These are phyloP conservation scores for Penicillium sp. DNA, from an alignment of 2,329 filamentous ascomycete genomes.

Conservation along the genomic window DNA sequence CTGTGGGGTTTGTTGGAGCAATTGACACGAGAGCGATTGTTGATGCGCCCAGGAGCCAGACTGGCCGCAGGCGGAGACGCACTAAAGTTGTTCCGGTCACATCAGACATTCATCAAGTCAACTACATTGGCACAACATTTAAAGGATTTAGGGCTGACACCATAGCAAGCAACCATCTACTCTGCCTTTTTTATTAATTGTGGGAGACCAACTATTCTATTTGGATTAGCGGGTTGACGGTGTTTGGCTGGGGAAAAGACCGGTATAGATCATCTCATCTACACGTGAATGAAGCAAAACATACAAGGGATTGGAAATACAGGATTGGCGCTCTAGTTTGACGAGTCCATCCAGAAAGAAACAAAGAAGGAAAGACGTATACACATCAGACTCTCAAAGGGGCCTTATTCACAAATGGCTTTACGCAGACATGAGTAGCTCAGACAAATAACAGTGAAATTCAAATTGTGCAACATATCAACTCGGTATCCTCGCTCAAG, in stretches of 20 bases:
- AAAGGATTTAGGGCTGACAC: too few relatives aligned
- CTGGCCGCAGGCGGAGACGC: conserved; percentile 26
- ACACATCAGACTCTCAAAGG: neutral
- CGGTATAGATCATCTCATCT: too few relatives aligned
- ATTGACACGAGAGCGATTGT: conserved; percentile 15
- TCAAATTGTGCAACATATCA: conserved; percentile 15
- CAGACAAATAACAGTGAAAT: conserved; percentile 2
- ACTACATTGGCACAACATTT: too few relatives aligned
- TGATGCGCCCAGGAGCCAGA: conserved; percentile 24
- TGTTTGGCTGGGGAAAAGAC: neutral
- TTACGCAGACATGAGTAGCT: neutral
- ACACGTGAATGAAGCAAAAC: too few relatives aligned
- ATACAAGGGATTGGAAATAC: too few relatives aligned
- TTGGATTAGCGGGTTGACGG: too few relatives aligned
- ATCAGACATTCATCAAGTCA: neutral
- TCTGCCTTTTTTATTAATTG: too few relatives aligned
- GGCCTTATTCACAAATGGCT: neutral
- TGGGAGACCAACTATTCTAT: too few relatives aligned
- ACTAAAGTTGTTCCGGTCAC: conserved; percentile 24
- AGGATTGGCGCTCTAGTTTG: too few relatives aligned
- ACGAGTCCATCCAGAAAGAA: too few relatives aligned
- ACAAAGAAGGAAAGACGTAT: too few relatives aligned
- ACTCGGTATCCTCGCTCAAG: conserved; percentile 11
- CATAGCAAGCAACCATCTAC: too few relatives aligned
- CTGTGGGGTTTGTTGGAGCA: conserved; percentile 12